Base-by-base conservation (phyloP, 2,329 filamentous ascomycete genomes). In the Aspergillus caelatus region DNA sequence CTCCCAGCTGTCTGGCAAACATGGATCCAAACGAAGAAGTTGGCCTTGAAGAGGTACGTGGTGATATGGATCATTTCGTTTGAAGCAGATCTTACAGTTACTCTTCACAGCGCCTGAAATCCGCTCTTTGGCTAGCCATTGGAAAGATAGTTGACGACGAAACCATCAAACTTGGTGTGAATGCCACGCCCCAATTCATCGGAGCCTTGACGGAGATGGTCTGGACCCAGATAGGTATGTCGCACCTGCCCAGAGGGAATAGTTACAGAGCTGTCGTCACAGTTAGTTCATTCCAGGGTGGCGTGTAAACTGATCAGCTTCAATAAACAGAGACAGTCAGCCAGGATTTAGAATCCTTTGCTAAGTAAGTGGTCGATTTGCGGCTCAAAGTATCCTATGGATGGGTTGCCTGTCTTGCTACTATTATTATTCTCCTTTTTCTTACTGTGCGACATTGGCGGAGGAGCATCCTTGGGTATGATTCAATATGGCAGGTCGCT, bases 121-220 rank as follows among this genome's bases (percentile, higher is more conserved):
- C 91, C 41, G 91, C 91, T 16, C 86, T 96, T 28, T 96, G 93
- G 93, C 90, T 90, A 73, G 87, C 89, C 28, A 87, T 96, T 64
- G 92, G 92, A 68, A 91, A 93, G 75, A 94, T 96, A 64, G 91
- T 97, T 67, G 94, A 98, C 76, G 89, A 94, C 68, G 91, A 96
- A 75, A 90, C 89, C 21, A 81, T 93, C 34, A 83, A 85, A 62
- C 83, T 89, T 32, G 88, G 91, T 74, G 86, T 92, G 67, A 97
- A 96, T 77, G 92, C 94, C 8, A 97, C 94, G 30, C 92, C 92
- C 1, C 93, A 96, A 73, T 97, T 96, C 77, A 96, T 96, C 69
- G 93, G 90, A 10, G 87, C 91, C 0, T 78, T 96, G 73, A 95
- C 92, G 0, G 93, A 97, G 77, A 86, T 96, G 77, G 90, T 94